phyloP scores from a whole-genome alignment of 1,139 yeast genomes.

The Lodderomyces metapsilosis region DNA sequence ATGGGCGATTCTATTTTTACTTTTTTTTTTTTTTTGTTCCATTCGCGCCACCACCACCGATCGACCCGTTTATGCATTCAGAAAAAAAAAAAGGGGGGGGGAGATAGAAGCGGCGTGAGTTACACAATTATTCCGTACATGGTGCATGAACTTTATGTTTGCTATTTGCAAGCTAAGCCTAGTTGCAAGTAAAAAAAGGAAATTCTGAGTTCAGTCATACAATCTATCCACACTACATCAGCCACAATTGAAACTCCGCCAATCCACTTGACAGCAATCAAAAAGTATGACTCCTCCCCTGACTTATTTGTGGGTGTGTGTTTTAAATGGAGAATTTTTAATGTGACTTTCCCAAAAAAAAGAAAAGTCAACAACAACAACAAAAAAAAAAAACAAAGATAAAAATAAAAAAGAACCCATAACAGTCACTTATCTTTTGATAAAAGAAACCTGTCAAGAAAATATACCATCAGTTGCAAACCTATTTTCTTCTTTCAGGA shows the following conservation, averaged over 20 bases:
- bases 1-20: neutral
- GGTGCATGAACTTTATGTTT: neutral
- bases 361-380: no score
- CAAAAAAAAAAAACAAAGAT: no score
- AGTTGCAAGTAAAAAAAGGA: neutral
- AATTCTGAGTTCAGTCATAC: neutral
- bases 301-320: neutral
- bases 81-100: neutral
- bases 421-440: no score
- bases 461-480: no score
- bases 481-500: no score
- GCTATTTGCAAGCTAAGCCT: neutral
- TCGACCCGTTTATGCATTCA: neutral
- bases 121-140: neutral
- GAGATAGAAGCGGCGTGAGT: neutral
- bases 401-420: no score
- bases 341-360: neutral
- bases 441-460: no score
- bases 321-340: neutral
- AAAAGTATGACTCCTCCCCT: no score
- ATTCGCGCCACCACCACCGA: neutral
- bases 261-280: neutral
- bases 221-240: neutral
- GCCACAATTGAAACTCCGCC: neutral
- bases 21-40: neutral